Conservation (phyloP, 1,284 basidiomycete species). For the Mycosarcoma maydis region DNA sequence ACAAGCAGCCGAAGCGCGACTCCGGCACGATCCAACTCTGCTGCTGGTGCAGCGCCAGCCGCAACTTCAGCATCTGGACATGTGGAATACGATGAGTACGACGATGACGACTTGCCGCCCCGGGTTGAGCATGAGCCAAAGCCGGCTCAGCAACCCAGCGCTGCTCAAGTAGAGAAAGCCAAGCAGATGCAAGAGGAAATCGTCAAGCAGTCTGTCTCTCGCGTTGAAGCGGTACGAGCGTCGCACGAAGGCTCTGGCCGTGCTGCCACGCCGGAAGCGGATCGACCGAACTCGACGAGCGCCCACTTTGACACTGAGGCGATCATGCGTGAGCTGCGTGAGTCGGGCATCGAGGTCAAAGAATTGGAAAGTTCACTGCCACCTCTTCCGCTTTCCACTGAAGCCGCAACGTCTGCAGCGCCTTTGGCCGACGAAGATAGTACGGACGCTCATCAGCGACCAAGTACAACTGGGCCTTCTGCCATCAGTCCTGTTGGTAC, state of each 20-base stretch:
- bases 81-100: conserved; percentile 52
- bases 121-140: conserved; percentile 26
- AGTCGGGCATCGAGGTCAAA: conserved; percentile 58
- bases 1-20: conserved; percentile 16
- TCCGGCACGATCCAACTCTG: conserved; percentile 11
- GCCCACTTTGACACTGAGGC: conserved; percentile 58
- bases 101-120: conserved; percentile 59
- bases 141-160: neutral
- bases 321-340: conserved; percentile 57
- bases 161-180: conserved; percentile 19
- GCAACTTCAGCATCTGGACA: conserved; percentile 4
- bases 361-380: conserved; percentile 60
- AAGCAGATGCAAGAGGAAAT: conserved; percentile 36
- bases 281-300: conserved; percentile 28
- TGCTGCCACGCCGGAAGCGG: conserved; percentile 40
- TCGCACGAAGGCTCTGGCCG: conserved; percentile 19
- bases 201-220: conserved; percentile 32
- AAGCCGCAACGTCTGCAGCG: neutral
- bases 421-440: neutral
- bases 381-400: conserved; percentile 41
- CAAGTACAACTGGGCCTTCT: neutral
- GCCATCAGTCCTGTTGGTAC: too few species aligned
- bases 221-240: conserved; percentile 35
- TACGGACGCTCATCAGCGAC: neutral
- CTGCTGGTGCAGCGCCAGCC: conserved; percentile 8